Conservation (phyloP, 2,329 filamentous ascomycete genomes). For the Clarireedia sp. region DNA sequence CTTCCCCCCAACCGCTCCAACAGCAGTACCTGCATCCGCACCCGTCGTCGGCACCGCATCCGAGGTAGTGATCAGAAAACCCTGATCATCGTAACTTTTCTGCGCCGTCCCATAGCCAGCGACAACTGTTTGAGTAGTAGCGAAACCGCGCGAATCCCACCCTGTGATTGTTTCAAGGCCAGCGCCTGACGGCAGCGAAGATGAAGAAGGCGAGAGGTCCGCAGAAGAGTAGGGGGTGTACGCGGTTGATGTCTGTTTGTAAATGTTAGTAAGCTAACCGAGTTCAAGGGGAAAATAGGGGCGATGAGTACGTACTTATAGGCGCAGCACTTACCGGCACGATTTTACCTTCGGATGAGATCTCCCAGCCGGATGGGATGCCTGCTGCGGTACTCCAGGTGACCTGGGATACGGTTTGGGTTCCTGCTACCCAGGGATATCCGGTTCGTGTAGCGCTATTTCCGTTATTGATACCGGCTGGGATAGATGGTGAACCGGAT, state of each 20-base stretch:
- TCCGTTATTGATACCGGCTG: slow-evolving; percentile 56
- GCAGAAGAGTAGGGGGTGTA: slow-evolving; percentile 45
- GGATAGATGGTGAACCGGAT: slow-evolving; percentile 55
- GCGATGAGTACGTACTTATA: slow-evolving; percentile 48
- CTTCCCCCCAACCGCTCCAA: slow-evolving; percentile 18
- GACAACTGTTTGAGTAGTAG: slow-evolving; percentile 36
- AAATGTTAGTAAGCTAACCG: slow-evolving; percentile 21
- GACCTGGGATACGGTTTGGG: slow-evolving; percentile 41
- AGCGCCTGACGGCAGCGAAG: slow-evolving; percentile 28
- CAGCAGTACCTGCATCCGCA: slow-evolving; percentile 9
- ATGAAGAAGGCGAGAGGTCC: slow-evolving; percentile 38
- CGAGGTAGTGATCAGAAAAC: slow-evolving; percentile 34
- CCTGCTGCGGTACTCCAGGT: slow-evolving; percentile 36
- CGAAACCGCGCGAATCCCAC: slow-evolving; percentile 42
- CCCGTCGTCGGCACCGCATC: slow-evolving; percentile 4
- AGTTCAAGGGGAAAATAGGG: slow-evolving; percentile 5
- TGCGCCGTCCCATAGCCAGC: slow-evolving; percentile 30
- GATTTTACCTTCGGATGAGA: slow-evolving; percentile 71
- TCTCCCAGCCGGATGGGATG: slow-evolving; percentile 74
- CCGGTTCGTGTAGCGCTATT: slow-evolving; percentile 51
- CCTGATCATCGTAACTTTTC: slow-evolving; percentile 38
- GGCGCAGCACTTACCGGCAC: slow-evolving; percentile 61
- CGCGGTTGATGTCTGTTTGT: slow-evolving; percentile 36
- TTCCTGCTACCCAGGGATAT: slow-evolving; percentile 59
- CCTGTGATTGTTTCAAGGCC: slow-evolving; percentile 33